phyloP scores from a whole-genome alignment of 345 rosid species.

The Bruguiera sexangula region DNA sequence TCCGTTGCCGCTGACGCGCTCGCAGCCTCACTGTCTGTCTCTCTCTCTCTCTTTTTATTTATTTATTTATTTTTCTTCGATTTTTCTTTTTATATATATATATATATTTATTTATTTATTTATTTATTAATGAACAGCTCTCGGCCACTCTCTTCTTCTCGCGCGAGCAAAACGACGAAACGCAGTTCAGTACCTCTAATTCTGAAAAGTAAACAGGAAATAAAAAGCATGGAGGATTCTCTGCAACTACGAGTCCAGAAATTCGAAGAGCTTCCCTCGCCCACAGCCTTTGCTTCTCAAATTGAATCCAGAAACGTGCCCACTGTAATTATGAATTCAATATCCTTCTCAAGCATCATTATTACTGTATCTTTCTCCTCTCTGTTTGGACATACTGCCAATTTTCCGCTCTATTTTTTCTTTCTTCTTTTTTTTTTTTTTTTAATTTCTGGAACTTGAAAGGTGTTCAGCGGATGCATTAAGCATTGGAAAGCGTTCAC shows the following conservation, averaged over 20 bases:
- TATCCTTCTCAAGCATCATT: neutral
- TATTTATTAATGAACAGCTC: too few species aligned
- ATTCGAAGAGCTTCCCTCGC: conserved; percentile 49
- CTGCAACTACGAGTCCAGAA: conserved; percentile 24
- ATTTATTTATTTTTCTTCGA: too few species aligned
- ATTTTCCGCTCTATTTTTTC: neutral
- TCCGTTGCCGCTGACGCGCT: too few species aligned
- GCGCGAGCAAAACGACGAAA: too few species aligned
- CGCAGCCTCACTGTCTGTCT: too few species aligned
- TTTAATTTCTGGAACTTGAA: neutral
- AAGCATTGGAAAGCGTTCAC: conserved; percentile 61
- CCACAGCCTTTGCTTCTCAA: conserved; percentile 48
- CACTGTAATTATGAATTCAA: conserved; percentile 36
- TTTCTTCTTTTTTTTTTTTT: conserved; percentile 1
- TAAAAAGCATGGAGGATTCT: conserved; percentile 27
- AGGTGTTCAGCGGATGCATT: conserved; percentile 62
- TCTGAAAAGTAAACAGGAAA: neutral
- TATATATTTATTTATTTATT: too few species aligned
- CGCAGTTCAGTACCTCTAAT: neutral
- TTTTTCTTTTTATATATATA: too few species aligned
- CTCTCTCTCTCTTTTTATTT: too few species aligned
- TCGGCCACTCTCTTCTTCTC: too few species aligned
- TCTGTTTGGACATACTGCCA: neutral
- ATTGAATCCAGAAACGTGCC: conserved; percentile 69
- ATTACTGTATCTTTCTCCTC: neutral